phyloP scores from a whole-genome alignment of 2,329 filamentous ascomycete genomes.

The Escovopsis sp. region DNA sequence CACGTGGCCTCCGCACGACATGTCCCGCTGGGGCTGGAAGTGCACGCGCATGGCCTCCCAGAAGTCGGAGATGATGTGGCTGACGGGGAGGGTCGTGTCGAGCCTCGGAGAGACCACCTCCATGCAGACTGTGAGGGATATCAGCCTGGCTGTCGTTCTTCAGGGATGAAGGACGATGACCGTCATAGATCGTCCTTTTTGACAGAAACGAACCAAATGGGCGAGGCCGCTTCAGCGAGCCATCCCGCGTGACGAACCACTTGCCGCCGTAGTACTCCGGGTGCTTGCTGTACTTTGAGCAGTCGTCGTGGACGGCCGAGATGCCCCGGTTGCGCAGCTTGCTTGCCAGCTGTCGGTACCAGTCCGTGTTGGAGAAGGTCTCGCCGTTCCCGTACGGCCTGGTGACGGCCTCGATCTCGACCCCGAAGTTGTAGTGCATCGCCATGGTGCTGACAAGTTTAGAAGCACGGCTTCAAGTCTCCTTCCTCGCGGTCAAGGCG shows the following conservation, averaged over 20 bases:
- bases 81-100: constrained; percentile 19
- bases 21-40: constrained; percentile 21
- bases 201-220: constrained; percentile 18
- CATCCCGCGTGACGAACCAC: constrained; percentile 27
- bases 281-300: constrained; percentile 25
- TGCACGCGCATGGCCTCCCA: constrained; percentile 28
- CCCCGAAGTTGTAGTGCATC: constrained; percentile 25
- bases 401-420: constrained; percentile 25
- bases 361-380: constrained; percentile 24
- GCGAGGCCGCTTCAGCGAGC: constrained; percentile 22
- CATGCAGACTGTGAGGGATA: constrained; percentile 20
- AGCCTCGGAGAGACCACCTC: constrained; percentile 26
- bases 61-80: constrained; percentile 22
- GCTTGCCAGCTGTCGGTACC: constrained; percentile 25
- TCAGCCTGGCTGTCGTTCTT: constrained; percentile 1
- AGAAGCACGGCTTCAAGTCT: no score
- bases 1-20: constrained; percentile 24
- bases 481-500: no score
- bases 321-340: constrained; percentile 25
- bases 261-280: constrained; percentile 27
- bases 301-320: constrained; percentile 22
- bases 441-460: constrained; percentile 10
- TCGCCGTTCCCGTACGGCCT: constrained; percentile 22
- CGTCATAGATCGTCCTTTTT: not conserved
- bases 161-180: not conserved